Evolutionary conservation across 768 basidiomycete species (phyloP), one percentile per base, ranked within the genome.

Genomic region (Naganishia randhawae): DNA sequence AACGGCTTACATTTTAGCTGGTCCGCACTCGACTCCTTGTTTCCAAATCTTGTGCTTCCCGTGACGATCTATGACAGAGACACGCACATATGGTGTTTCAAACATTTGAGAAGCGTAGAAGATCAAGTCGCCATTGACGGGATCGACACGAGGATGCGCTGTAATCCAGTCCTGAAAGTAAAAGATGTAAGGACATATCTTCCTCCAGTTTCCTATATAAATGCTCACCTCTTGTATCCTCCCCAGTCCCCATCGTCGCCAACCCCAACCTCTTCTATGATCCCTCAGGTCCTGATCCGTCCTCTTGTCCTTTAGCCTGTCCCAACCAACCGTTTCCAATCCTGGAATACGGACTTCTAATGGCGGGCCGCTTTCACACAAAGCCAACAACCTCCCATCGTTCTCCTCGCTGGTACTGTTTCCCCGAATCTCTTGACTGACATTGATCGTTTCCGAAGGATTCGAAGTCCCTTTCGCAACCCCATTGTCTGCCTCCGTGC

Each of bases 131-230:
- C 77, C 77, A 45, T 77, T 76, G 2, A 78, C 62, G 0, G 77
- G 77, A 65, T 78, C 86, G 57, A 96, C 88, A 69, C 86, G 87
- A 9, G 95, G 94, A 80, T 98, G 94, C n/a, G 80, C 83, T 1
- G 89, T 83, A 69, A 92, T 83, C 89, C 92, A 97, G 76, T 88
- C 87, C 35, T 89, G 83, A 32, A 22, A 22, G 11, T 48, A 22
- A n/a, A 51, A 39, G 16, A 25, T 27, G n/a, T n/a, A n/a, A n/a
- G 27, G 8, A 16, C 16, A 37, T 22, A 55, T 37, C n/a, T 31
- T 37, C 32, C 9, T 0, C 17, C 7, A 0, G 7, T 4, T 8
- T 13, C 3, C 11, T 6, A 14, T 22, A 25, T 2, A 32, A 19
- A 57, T 53, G 61, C 73, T 64, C 65, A 78, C 77, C 69, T 78